These are phyloP conservation scores for Triadica sebifera DNA, from an alignment of 345 rosid species.

Conservation along the genomic window DNA sequence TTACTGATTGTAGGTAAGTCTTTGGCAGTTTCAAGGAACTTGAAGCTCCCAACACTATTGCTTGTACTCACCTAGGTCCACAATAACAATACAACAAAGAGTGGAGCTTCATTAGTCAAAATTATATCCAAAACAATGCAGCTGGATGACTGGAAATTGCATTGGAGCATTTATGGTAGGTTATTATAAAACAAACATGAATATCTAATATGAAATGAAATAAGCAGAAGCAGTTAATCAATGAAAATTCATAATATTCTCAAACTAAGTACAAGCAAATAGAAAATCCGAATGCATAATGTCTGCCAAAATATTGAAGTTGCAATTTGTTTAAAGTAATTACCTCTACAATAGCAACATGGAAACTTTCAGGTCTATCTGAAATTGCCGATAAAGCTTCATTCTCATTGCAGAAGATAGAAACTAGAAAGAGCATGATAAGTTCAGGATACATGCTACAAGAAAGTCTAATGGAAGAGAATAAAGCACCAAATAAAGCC, in stretches of 20 bases:
- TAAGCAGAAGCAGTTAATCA: background rate
- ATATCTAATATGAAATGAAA: background rate
- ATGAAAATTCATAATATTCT: background rate
- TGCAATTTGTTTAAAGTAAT: slow-evolving; percentile 1
- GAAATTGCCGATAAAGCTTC: slow-evolving; percentile 70
- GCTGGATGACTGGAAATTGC: background rate
- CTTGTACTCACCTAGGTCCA: slow-evolving; percentile 47
- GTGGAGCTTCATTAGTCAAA: background rate
- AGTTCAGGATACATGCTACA: background rate
- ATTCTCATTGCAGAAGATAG: slow-evolving; percentile 59
- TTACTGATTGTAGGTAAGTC: slow-evolving; percentile 81
- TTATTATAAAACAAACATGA: too few relatives aligned
- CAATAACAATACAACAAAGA: slow-evolving; percentile 8
- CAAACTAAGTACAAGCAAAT: background rate
- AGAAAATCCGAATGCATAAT: background rate
- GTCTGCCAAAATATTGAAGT: background rate
- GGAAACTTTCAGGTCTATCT: slow-evolving; percentile 63
- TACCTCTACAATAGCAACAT: slow-evolving; percentile 89
- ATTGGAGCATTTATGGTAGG: background rate
- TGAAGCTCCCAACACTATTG: slow-evolving; percentile 46
- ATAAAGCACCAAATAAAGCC: slow-evolving; percentile 12
- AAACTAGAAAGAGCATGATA: slow-evolving; percentile 49
- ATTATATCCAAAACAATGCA: slow-evolving; percentile 4
- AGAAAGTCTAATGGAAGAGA: background rate
- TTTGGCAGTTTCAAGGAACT: slow-evolving; percentile 80